phyloP scores from a whole-genome alignment of 177 flowering plant genomes.

The Tripterygium wilfordii region DNA sequence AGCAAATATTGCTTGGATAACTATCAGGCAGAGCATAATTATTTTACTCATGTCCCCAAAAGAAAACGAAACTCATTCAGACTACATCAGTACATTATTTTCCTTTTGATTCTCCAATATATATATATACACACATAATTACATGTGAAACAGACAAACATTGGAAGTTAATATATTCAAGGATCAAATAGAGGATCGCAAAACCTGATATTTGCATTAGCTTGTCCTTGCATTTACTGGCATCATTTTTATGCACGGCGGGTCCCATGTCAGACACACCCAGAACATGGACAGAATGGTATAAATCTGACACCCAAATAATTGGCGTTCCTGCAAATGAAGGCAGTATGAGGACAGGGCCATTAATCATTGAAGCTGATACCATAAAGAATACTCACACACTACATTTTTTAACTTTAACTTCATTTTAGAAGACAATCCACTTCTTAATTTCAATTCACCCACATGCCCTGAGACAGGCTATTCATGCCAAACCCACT shows the following conservation, averaged over 20 bases:
- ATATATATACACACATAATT: neutral
- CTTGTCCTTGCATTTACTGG: slow-evolving; percentile 31
- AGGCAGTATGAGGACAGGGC: neutral
- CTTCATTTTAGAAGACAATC: no score
- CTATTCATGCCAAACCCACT: no score
- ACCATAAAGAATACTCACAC: neutral
- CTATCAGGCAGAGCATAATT: slow-evolving; percentile 23
- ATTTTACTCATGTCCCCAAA: neutral
- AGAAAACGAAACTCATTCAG: neutral
- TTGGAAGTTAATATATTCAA: neutral
- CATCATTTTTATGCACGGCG: slow-evolving; percentile 27
- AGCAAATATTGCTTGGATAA: slow-evolving; percentile 58
- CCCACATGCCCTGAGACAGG: no score
- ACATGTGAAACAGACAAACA: neutral
- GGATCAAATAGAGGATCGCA: neutral
- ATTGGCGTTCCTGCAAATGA: slow-evolving; percentile 55
- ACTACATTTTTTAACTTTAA: neutral
- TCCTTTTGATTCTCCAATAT: no score
- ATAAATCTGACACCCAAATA: slow-evolving; percentile 79
- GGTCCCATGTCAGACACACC: slow-evolving; percentile 34
- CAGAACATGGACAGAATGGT: slow-evolving; percentile 50
- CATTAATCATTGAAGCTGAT: neutral
- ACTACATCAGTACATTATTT: no score
- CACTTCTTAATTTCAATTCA: no score
- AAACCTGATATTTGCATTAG: slow-evolving; percentile 60